Base-by-base conservation (phyloP, 495 filamentous ascomycete species). In the Haplographium delicatum region DNA sequence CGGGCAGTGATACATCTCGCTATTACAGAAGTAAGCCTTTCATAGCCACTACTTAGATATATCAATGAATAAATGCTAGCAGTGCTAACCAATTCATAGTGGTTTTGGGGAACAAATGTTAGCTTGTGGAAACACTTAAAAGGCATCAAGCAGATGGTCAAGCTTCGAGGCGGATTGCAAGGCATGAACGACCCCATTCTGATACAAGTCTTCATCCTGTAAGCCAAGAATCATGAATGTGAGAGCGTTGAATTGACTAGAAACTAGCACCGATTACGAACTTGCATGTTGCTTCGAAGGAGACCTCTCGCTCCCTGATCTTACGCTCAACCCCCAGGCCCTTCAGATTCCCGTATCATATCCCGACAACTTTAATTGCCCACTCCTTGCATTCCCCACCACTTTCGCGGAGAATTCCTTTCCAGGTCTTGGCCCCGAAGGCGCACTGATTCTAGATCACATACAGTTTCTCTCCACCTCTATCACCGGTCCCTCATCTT, bases 1-100 rank as follows among this genome's bases (percentile, higher is more conserved):
- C 30, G 61, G 30, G 54, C 47, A 18, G 47, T 59, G 33, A 53
- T 63, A 25, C 50, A 63, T 46, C 41, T 63, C 3, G 61, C 51
- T 5, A 42, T 63, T 27, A 39, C 54, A 15, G 61, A 61, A 51
- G 60, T 58, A 30, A 33, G 44, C n/a, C n/a, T n/a, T n/a, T n/a
- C n/a, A n/a, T n/a, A n/a, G n/a, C n/a, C n/a, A n/a, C n/a, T n/a
- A n/a, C n/a, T n/a, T n/a, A n/a, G n/a, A n/a, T n/a, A n/a, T n/a
- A n/a, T n/a, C n/a, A n/a, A n/a, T 39, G 3, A 19, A 39, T 19
- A 5, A 15, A 5, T n/a, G 5, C 18, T 2, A 5, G 11, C 19
- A 41, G 13, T n/a, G 27, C 31, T 23, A n/a, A 8, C 18, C 9
- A 35, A 9, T 33, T 41, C 5, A 25, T 18, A 63, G 61, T 63